Conservation (phyloP, 1,284 basidiomycete species). For the Tilletia walkeri region DNA sequence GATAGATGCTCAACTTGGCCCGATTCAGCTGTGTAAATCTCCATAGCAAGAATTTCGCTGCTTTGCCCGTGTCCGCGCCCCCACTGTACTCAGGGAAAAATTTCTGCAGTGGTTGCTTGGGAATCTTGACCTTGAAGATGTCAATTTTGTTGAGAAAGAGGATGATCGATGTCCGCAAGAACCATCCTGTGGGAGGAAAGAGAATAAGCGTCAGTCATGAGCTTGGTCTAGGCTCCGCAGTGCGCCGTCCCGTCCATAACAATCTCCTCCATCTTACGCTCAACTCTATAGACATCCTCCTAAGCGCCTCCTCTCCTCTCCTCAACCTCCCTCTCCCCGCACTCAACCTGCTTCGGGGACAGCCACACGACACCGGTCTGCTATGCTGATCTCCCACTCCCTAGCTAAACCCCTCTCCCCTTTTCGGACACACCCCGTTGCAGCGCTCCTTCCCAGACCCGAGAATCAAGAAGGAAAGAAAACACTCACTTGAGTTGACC, state of each 20-base stretch:
- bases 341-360: too few relatives aligned
- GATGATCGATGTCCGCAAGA: slow-evolving; percentile 86
- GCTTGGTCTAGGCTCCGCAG: not conserved
- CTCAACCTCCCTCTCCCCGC: not conserved
- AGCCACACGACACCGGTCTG: too few relatives aligned
- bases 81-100: slow-evolving; percentile 92
- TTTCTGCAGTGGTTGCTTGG: slow-evolving; percentile 70
- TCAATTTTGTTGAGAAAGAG: slow-evolving; percentile 83
- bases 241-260: too few relatives aligned
- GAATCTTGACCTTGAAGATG: slow-evolving; percentile 88
- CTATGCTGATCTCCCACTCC: too few relatives aligned
- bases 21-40: slow-evolving; percentile 92
- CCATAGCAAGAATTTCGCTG: slow-evolving; percentile 96
- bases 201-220: not conserved
- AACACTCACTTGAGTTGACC: slow-evolving; percentile 67
- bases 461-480: not conserved
- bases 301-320: not conserved
- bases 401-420: too few relatives aligned
- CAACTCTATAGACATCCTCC: not conserved
- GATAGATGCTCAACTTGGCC: slow-evolving; percentile 49
- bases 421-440: too few relatives aligned
- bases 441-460: too few relatives aligned
- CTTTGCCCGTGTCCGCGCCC: slow-evolving; percentile 92
- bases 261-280: too few relatives aligned
- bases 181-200: slow-evolving; percentile 72